Evolutionary conservation across 371 early-diverging fungal species (phyloP), one percentile per base, ranked within the genome.

Genomic region (Syncephalastrum monosporum): DNA sequence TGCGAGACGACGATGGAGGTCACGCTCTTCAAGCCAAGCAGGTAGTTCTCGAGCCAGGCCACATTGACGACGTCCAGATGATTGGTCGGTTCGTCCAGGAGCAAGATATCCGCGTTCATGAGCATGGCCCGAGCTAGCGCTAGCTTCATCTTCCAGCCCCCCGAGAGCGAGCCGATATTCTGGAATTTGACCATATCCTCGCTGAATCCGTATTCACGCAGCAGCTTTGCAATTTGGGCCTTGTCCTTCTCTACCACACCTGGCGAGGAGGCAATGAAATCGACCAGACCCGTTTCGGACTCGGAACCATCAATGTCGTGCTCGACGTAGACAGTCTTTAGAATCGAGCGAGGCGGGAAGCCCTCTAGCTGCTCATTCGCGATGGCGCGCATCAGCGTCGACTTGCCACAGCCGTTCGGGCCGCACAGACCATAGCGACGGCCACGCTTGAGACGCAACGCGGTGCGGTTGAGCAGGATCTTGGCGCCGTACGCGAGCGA

Each of bases 1-100:
- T 94, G 95, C 24, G 93, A 92, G 10, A 94, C 92, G 56, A 94
- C 83, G 60, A 94, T 77, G 47, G 79, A 83, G 0, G 92, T 93
- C 49, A 89, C 78, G 43, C 86, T 81, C 45, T 80, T 78, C 55
- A 84, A 78, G 53, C 79, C 73, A 58, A 77, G 73, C 15, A 92
- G 82, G 60, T 89, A 89, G 63, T 90, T 80, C 66, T 90, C 89
- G 19, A 93, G 72, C 91, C 91, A 93, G 25, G 81, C 82, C 51
- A 90, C 86, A 68, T 90, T 90, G 19, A 66, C 79, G n/a, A 82
- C 86, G 69, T 94, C 94, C 82, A 93, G 74, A 71, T 93, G 94
- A 74, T 93, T 93, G 29, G 94, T 93, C 42, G 94, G 94, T 71
- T 94, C 94, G 69, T 94, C 94, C 59, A 94, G 72, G 47, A 94